Evolutionary conservation across 176 grass and related monocot genomes (phyloP), one percentile per base, ranked within the genome.

Genomic region (maize (Zea mays)): DNA sequence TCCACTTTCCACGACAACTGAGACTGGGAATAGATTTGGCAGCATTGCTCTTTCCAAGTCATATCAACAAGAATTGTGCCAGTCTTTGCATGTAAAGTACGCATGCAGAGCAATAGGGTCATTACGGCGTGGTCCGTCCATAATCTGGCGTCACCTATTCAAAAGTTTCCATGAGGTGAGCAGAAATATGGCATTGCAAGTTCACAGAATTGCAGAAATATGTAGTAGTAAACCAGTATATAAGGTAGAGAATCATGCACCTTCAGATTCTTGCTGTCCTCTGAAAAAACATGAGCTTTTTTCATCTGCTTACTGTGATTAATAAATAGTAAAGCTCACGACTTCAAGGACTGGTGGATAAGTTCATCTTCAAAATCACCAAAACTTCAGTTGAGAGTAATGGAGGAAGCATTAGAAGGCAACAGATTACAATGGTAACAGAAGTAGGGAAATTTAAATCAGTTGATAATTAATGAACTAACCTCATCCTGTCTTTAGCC

Each of bases 321-420:
- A 82, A 74, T 74, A 36, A 77, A 36, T 52, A 79, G 50, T 60
- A 57, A 42, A 76, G 67, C 79, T 85, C 82, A 83, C 73, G 55
- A 83, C 88, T 83, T 88, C 82, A 88, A 83, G 52, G 57, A 83
- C 74, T 86, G 55, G 72, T 75, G 11, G 55, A 80, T 27, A 85
- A 81, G 45, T 62, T 10, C 69, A 69, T 69, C 54, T 79, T 79
- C 79, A 81, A 58, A 70, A 82, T 68, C 65, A 80, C 11, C 72
- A 86, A 77, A 69, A 80, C 79, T 83, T 56, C 58, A 81, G 36
- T 61, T 58, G 20, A 62, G 62, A 70, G 65, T 49, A 76, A 20
- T 40, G 72, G 42, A 40, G 2, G 9, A 41, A 72, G 21, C 34
- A 65, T 84, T 84, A 88, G 45, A 87, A 51, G 38, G 58, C 7